Evolutionary conservation across 2,329 filamentous ascomycete species (phyloP).

Genomic region (Epichloe sylvatica): DNA sequence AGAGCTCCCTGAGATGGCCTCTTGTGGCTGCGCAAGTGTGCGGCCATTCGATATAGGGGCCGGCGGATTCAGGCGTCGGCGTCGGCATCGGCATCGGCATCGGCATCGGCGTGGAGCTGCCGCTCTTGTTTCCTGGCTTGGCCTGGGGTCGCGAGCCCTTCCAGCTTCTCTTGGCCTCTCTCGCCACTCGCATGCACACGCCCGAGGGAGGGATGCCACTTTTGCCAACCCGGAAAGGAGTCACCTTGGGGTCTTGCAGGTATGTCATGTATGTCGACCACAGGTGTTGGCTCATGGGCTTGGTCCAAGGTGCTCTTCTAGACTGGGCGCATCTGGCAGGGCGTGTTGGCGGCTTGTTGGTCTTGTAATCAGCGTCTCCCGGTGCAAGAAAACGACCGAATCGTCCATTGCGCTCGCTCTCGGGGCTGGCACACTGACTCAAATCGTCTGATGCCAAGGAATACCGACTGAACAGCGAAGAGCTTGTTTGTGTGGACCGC

Average conservation of each 20-base stretch:
- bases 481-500: constrained; percentile 44
- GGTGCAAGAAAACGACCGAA: constrained; percentile 13
- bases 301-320: constrained; percentile 47
- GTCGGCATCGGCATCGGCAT: constrained; percentile 37
- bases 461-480: constrained; percentile 42
- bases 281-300: constrained; percentile 49
- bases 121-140: constrained; percentile 28
- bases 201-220: constrained; percentile 51
- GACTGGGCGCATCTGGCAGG: constrained; percentile 15
- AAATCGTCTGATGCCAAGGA: constrained; percentile 44
- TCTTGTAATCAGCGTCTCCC: constrained; percentile 18
- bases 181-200: constrained; percentile 50
- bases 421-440: constrained; percentile 36
- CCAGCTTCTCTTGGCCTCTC: constrained; percentile 53
- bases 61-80: constrained; percentile 33
- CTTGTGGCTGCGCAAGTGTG: constrained; percentile 50
- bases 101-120: constrained; percentile 42
- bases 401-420: constrained; percentile 18
- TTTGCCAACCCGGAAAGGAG: constrained; percentile 51
- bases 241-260: constrained; percentile 52
- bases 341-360: constrained; percentile 9
- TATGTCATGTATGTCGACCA: constrained; percentile 54
- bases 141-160: constrained; percentile 39
- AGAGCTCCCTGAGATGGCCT: constrained; percentile 48
- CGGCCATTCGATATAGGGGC: constrained; percentile 46